Base-by-base conservation (phyloP, 2,329 filamentous ascomycete genomes). In the Clonostachys byssicola region DNA sequence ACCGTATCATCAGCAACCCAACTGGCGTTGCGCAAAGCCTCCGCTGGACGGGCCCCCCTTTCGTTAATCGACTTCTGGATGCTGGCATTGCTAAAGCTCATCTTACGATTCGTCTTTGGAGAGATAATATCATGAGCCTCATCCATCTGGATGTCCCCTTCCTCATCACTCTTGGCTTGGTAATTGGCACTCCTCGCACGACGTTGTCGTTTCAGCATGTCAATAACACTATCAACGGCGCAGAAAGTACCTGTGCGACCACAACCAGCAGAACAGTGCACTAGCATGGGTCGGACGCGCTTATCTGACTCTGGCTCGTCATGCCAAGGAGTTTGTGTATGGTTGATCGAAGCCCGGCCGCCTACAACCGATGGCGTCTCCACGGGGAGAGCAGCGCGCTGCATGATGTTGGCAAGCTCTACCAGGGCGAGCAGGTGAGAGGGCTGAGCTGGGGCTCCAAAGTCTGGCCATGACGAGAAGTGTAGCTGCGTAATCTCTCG, bases 391-490 rank as follows among this genome's bases (percentile, higher is more conserved):
- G 68, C 77, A 48, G 67, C 80, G 55, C 66, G 86, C 70, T 77
- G 87, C 78, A 84, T 90, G 34, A 80, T 75, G 58, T 89, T 94
- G 57, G 87, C 89, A 45, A 96, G 80, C 64, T 96, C 91, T n/a
- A 97, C 88, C 14, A 99, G 71, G 3, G 86, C 88, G 14, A 99
- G 76, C 3, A 99, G 77, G 58, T 97, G 91, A 6, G 83, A 82
- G 2, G 94, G 91, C 58, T 95, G 88, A 0, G 94, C 91, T 0
- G 92, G 92, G 0, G 91, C 87, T 17, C 94, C 94, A 65, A 97
- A 96, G 60, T 99, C 94, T 0, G 94, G 94, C 94, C 94, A 99
- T n/a, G 87, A 85, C 0, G 90, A 84, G 63, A 96, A 97, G 61
- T 97, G 92, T 13, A 99, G 73, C 56, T 99, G 94, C 0, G 92